Conservation (phyloP, 768 basidiomycete genomes). For the Agaricus blazei region DNA sequence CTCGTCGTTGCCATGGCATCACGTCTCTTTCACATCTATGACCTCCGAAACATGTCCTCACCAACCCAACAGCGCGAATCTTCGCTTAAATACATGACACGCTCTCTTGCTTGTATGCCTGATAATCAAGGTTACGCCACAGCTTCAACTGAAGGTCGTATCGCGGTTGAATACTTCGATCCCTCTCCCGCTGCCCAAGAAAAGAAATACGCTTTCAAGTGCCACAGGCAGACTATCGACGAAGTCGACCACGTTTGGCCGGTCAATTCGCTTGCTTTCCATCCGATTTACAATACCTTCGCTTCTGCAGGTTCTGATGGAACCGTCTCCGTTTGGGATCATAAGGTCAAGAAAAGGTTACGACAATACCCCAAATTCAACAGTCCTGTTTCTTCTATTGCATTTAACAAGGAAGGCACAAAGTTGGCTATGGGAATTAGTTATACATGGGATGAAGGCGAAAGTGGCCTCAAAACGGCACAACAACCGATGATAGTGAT, state of each 20-base stretch:
- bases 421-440: constrained; percentile 81
- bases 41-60: constrained; percentile 70
- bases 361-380: constrained; percentile 84
- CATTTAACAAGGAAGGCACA: constrained; percentile 81
- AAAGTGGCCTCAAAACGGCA: constrained; percentile 62
- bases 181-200: constrained; percentile 72
- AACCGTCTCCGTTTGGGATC: constrained; percentile 95
- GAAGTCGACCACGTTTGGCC: constrained; percentile 96
- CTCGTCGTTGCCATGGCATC: constrained; percentile 94
- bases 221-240: constrained; percentile 85
- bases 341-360: constrained; percentile 91
- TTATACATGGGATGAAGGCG: constrained; percentile 89
- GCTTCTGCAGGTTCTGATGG: constrained; percentile 94
- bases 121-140: constrained; percentile 96
- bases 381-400: constrained; percentile 68
- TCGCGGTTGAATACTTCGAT: constrained; percentile 97
- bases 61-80: constrained; percentile 84
- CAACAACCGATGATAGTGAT: constrained; percentile 59
- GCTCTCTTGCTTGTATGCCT: constrained; percentile 87
- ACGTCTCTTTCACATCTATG: constrained; percentile 85
- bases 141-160: constrained; percentile 91
- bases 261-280: constrained; percentile 92
- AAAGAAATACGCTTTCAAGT: constrained; percentile 94
- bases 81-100: constrained; percentile 92
- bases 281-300: constrained; percentile 90